Evolutionary conservation across 805 yeast genomes (phyloP), one percentile per base, ranked within the genome.

Genomic region (Yamadazyma takamatsuzukensis): DNA sequence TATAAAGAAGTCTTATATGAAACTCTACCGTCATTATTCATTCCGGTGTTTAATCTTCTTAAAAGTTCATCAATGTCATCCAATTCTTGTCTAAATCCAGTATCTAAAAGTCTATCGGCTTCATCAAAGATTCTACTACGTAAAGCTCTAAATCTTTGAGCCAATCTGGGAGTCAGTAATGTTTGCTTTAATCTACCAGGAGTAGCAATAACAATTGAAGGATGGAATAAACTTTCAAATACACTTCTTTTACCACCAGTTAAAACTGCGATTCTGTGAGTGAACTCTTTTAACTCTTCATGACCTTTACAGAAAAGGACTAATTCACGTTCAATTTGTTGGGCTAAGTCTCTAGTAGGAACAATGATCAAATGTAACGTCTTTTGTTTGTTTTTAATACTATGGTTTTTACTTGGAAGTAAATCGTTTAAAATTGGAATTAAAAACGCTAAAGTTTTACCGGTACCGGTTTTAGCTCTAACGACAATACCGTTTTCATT

Each of bases 381-480:
- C 32, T 49, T 49, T 8, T 41, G 32, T 23, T 52, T 48, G 44
- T 47, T 34, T 48, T 53, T 30, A 45, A 53, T 37, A 28, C 75
- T 72, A 51, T 86, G 83, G 17, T 17, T 26, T 27, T 30, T 40
- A 11, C 15, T 9, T 2, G 44, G 47, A 26, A 22, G 30, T 15
- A 42, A 30, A 13, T 37, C 37, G 21, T 34, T 33, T 28, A 86
- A 61, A 9, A 84, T 62, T 2, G 96, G 96, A 26, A 89, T 66
- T 39, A 89, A 81, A 56, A 86, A 88, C 0, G 96, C 94, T 41
- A 84, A 76, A 0, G 97, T 88, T 56, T 88, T 88, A 50, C 97
- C 97, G 2, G 97, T 88, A 54, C 97, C 97, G 3, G 97, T 88
- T 56, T 86, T 86, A 17, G 97, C 96, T 49, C 95, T 72, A 23